Base-by-base conservation (phyloP, 2,329 filamentous ascomycete genomes). In the Berkeleyomyces rouxiae region DNA sequence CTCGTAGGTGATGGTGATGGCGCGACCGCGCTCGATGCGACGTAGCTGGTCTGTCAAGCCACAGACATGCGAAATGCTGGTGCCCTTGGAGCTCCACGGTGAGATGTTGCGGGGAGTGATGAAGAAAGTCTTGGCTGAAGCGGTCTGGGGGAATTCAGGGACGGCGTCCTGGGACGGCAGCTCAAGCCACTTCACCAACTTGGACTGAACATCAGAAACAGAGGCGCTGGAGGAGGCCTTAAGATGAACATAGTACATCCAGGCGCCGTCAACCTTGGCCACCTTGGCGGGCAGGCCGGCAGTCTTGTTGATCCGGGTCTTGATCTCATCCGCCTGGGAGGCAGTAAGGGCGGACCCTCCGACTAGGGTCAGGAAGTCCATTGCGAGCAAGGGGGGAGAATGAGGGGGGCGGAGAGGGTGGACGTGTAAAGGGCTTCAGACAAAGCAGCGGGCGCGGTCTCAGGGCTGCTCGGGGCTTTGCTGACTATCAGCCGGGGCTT, bases 1-100 rank as follows among this genome's bases (percentile, higher is more conserved):
- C 58, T 82, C 81, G 71, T 85, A 84, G 67, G 76, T 78, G 68
- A 87, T 79, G 68, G 84, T 85, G 66, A 97, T 80, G 68, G 87
- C 81, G 69, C 93, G 83, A 61, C 91, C 93, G 68, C 90, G 83
- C 76, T 99, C 93, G 67, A 97, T 88, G 64, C 92, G 85, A 70
- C 85, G 81, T 39, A 87, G 80, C 61, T 82, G 74, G 49, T 80
- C 76, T 68, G 84, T 82, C 65, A 97, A 77, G 36, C 88, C 91
- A 71, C 92, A 97, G 40, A 96, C 92, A 67, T 93, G 85, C 61
- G 92, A 87, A 72, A 97, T 96, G 71, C 85, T 92, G 57, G 92
- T 96, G 37, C 91, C 92, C 74, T 96, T 91, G 63, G 91, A 96
- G 74, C 90, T 96, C 93, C 93, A 99, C 71, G 93, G 93, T 47